These are phyloP conservation scores for Candida dubliniensis DNA, from an alignment of 1,139 yeast species.

Conservation along the genomic window DNA sequence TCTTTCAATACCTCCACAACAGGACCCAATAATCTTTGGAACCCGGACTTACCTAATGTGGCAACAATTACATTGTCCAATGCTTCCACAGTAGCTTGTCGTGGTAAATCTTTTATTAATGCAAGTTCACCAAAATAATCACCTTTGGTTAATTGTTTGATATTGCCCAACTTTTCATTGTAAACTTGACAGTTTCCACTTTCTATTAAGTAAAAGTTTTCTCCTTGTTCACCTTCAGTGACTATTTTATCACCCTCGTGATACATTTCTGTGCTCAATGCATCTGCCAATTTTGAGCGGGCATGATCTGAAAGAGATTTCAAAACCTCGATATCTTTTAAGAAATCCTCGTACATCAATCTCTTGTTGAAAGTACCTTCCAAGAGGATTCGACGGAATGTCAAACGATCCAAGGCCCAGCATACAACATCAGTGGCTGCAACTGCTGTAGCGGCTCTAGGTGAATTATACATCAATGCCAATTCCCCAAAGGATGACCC, in stretches of 20 bases:
- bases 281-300: constrained; percentile 91
- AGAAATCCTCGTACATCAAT: constrained; percentile 83
- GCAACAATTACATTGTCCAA: constrained; percentile 78
- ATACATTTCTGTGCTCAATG: constrained; percentile 76
- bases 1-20: constrained; percentile 77
- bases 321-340: constrained; percentile 83
- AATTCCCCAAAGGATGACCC: constrained; percentile 96
- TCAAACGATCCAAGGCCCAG: constrained; percentile 93
- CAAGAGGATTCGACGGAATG: constrained; percentile 86
- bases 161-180: constrained; percentile 56
- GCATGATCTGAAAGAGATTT: constrained; percentile 73
- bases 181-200: constrained; percentile 80
- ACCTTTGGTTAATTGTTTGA: constrained; percentile 68
- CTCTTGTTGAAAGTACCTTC: constrained; percentile 92
- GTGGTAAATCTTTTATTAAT: constrained; percentile 82
- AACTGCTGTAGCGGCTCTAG: constrained; percentile 92
- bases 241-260: constrained; percentile 75
- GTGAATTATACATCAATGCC: constrained; percentile 96
- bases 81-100: constrained; percentile 93
- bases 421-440: constrained; percentile 65
- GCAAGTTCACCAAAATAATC: constrained; percentile 98
- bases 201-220: constrained; percentile 86
- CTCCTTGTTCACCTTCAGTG: constrained; percentile 88
- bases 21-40: constrained; percentile 91
- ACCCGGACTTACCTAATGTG: constrained; percentile 86